These are phyloP conservation scores for Gryganskiella cystojenkinii DNA, from an alignment of 192 early-diverging fungal species.

Conservation along the genomic window DNA sequence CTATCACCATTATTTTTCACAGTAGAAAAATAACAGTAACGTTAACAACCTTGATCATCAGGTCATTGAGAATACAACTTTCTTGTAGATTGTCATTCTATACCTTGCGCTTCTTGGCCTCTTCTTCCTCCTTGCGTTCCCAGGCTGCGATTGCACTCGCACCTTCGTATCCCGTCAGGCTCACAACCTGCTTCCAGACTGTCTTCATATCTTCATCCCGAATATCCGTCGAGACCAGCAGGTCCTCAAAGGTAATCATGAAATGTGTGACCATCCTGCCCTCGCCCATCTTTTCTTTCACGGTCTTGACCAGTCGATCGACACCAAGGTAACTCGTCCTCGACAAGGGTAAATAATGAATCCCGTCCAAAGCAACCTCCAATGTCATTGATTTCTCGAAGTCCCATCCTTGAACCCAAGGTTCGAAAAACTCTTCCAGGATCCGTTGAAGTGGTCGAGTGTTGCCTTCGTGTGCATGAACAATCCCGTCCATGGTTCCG, in stretches of 20 bases:
- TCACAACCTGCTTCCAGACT: constrained; percentile 42
- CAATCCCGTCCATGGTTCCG: constrained; percentile 23
- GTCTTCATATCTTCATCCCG: constrained; percentile 34
- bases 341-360: constrained; percentile 40
- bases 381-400: constrained; percentile 57
- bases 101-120: constrained; percentile 46
- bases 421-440: constrained; percentile 68
- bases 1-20: background rate
- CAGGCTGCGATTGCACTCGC: constrained; percentile 4
- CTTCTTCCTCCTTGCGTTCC: constrained; percentile 38
- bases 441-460: constrained; percentile 32
- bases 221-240: constrained; percentile 40
- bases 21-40: background rate
- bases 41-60: background rate
- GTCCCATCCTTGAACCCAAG: constrained; percentile 71
- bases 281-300: background rate
- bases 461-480: constrained; percentile 18
- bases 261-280: constrained; percentile 25
- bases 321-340: constrained; percentile 9
- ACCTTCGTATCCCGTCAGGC: constrained; percentile 34
- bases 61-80: background rate
- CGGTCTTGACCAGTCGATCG: constrained; percentile 24
- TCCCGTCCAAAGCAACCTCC: constrained; percentile 36
- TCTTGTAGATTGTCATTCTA: background rate
- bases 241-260: constrained; percentile 50